A percentile compares a stretch with the other conserved stretches of the same genome.
phyloP scores from a whole-genome alignment of 2,329 filamentous ascomycete species.

The Aspergillus pseudonomiae region DNA sequence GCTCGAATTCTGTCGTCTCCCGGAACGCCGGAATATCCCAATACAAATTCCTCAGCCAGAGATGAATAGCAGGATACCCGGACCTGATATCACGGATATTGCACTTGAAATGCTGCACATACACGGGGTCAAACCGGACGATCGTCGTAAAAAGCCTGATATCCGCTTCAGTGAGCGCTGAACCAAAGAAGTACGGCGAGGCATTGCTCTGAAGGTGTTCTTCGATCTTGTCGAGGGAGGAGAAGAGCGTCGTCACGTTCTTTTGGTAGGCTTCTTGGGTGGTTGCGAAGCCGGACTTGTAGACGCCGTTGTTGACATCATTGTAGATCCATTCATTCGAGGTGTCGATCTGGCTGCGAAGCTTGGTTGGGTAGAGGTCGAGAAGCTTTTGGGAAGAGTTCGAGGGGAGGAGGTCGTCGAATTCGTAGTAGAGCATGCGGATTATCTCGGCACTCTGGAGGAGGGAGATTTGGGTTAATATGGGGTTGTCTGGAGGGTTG shows the following conservation, averaged over 20 bases:
- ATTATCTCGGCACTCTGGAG: slow-evolving; percentile 75
- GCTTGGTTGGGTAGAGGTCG: slow-evolving; percentile 67
- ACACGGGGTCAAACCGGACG: slow-evolving; percentile 73
- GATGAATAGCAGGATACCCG: slow-evolving; percentile 79
- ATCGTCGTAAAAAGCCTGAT: slow-evolving; percentile 75
- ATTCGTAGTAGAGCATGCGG: slow-evolving; percentile 82
- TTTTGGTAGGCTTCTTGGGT: slow-evolving; percentile 81
- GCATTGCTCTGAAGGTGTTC: slow-evolving; percentile 59
- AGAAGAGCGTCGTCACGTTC: slow-evolving; percentile 72
- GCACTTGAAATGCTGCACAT: slow-evolving; percentile 81
- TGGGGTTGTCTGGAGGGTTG: not conserved
- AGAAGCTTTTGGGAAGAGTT: slow-evolving; percentile 57
- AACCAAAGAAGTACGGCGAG: slow-evolving; percentile 73
- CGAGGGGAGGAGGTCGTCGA: slow-evolving; percentile 69
- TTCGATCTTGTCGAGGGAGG: slow-evolving; percentile 76
- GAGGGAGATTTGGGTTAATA: not conserved
- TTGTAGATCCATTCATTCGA: slow-evolving; percentile 81
- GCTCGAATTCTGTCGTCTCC: slow-evolving; percentile 86
- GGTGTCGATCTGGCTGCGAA: slow-evolving; percentile 72
- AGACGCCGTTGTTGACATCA: slow-evolving; percentile 56
- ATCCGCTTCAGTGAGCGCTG: slow-evolving; percentile 77
- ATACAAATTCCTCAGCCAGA: slow-evolving; percentile 81
- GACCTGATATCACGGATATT: slow-evolving; percentile 83
- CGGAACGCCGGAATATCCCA: slow-evolving; percentile 79
- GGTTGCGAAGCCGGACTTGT: slow-evolving; percentile 76